Conservation (phyloP, 129 eudicot genomes). For the Pittosporum tobira region DNA sequence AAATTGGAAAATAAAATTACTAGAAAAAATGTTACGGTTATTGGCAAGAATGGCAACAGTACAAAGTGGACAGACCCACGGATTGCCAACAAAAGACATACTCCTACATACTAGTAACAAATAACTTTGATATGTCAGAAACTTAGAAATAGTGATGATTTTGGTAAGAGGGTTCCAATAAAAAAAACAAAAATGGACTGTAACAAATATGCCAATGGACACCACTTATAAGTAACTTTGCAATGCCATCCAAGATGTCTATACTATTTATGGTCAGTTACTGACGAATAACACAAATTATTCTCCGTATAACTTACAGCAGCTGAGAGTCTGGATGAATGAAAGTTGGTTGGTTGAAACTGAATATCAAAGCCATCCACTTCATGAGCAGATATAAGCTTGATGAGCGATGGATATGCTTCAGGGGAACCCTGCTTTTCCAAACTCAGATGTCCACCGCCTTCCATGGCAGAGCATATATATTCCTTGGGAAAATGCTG, state of each 20-base stretch:
- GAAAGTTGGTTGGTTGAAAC: no score
- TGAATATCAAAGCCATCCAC: constrained; percentile 26
- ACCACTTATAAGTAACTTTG: no score
- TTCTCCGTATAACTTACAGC: no score
- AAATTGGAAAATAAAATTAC: neutral
- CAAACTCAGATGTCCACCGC: constrained; percentile 10
- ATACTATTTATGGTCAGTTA: neutral
- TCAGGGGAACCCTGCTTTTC: constrained; percentile 27
- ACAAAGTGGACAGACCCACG: neutral
- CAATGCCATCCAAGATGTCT: neutral
- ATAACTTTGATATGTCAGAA: neutral
- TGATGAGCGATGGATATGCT: constrained; percentile 39
- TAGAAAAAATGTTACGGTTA: neutral
- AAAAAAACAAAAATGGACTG: neutral
- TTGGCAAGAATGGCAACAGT: neutral
- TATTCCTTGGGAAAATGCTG: neutral
- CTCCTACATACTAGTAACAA: neutral
- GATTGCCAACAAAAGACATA: neutral
- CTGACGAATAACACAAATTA: neutral
- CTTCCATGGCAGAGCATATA: constrained; percentile 28
- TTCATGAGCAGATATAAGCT: constrained; percentile 38
- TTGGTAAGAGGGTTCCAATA: neutral
- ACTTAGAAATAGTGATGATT: neutral
- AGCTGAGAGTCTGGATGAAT: no score
- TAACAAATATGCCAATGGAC: neutral